Evolutionary conservation across 2,329 filamentous ascomycete species (phyloP).

Genomic region (Colletotrichum lentis): DNA sequence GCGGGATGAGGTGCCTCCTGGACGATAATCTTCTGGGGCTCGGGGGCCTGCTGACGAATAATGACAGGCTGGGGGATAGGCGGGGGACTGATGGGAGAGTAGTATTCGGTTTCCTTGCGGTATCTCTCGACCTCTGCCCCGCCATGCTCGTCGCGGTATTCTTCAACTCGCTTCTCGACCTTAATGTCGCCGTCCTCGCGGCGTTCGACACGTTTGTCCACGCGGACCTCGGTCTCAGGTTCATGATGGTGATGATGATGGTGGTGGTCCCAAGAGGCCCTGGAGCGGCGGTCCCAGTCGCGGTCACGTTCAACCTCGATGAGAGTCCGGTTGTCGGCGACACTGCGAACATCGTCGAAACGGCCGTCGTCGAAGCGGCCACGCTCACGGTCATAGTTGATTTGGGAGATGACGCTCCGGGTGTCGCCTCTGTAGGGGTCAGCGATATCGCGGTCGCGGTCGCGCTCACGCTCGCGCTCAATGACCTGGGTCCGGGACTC

Average conservation of each 20-base stretch:
- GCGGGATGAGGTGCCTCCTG: conserved; percentile 64
- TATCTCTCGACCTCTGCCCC: conserved; percentile 65
- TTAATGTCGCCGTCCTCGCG: conserved; percentile 61
- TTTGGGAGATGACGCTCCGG: conserved; percentile 46
- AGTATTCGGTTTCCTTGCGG: conserved; percentile 70
- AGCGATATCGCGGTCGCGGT: conserved; percentile 33
- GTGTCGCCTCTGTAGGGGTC: conserved; percentile 40
- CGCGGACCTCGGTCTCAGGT: conserved; percentile 51
- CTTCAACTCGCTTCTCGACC: conserved; percentile 62
- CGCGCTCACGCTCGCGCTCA: conserved; percentile 44
- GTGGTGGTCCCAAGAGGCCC: conserved; percentile 44
- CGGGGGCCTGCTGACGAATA: conserved; percentile 63
- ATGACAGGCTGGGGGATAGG: conserved; percentile 58
- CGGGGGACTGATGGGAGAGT: conserved; percentile 59
- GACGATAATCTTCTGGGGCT: conserved; percentile 68
- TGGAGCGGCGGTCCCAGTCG: conserved; percentile 48
- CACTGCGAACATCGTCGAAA: conserved; percentile 45
- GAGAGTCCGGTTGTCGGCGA: conserved; percentile 49
- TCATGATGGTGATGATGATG: conserved; percentile 37
- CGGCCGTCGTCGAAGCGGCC: conserved; percentile 29
- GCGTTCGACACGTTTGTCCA: conserved; percentile 54
- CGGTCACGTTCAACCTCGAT: conserved; percentile 52
- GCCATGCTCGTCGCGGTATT: conserved; percentile 56
- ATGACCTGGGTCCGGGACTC: conserved; percentile 48
- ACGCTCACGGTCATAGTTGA: conserved; percentile 45